A percentile compares a stretch with the other conserved stretches of the same genome.
Evolutionary conservation across 306 rosid genomes (phyloP).

Genomic region (Psophocarpus tetragonolobus): DNA sequence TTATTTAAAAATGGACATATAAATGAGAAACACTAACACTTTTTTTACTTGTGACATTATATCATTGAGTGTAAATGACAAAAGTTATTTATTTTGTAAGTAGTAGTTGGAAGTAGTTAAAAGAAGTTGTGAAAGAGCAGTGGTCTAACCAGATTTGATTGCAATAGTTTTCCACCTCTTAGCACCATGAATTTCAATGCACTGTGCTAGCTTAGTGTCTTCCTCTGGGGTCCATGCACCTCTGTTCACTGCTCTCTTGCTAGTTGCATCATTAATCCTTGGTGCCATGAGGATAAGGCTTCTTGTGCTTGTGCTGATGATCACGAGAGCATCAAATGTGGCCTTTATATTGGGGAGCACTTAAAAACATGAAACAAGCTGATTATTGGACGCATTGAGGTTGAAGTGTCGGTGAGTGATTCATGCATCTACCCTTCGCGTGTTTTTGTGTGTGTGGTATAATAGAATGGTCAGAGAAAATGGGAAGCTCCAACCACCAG

Average conservation of each 20-base stretch:
- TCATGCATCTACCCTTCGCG: conserved; percentile 3
- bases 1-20: no score
- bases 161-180: conserved; percentile 61
- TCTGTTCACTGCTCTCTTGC: conserved; percentile 43
- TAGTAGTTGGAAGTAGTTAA: not conserved
- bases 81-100: no score
- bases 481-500: conserved; percentile 12
- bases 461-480: not conserved
- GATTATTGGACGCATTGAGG: not conserved
- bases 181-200: conserved; percentile 62
- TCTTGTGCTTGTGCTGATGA: not conserved
- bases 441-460: no score
- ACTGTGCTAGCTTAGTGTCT: conserved; percentile 53
- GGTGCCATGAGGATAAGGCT: conserved; percentile 48
- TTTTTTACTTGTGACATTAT: no score
- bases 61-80: no score
- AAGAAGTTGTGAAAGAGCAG: no score
- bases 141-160: conserved; percentile 47
- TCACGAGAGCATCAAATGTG: not conserved
- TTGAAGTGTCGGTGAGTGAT: not conserved
- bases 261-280: conserved; percentile 21
- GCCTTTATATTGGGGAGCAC: not conserved
- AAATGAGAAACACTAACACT: no score
- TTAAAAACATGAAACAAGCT: not conserved
- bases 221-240: conserved; percentile 72